Base-by-base conservation (phyloP, 768 basidiomycete genomes). In the Fibroporia radiculosa region DNA sequence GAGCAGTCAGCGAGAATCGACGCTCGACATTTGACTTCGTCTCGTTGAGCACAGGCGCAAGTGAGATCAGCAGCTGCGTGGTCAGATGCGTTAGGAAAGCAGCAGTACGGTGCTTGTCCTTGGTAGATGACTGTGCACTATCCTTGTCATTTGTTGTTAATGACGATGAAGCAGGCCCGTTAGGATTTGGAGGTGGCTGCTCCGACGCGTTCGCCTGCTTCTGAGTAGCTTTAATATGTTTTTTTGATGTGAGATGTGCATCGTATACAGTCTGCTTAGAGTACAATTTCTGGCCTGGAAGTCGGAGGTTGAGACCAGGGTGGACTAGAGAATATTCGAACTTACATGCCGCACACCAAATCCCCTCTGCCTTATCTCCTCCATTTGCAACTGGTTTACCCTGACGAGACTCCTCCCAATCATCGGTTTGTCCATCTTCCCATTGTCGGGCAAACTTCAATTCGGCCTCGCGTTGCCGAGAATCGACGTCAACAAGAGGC, bases 251-350 rank as follows among this genome's bases (percentile, higher is more conserved):
- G 41, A 98, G 64, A 61, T 98, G 96, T 2, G 93, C 93, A 50
- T 96, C 89, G 61, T 93, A 99, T 7, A 99, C 96, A 0, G 96
- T 97, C 63, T 97, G 90, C 63, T 97, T 99, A 11, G 93, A 78
- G 64, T 98, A 98, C 46, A 77, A 70, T 61, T 93, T 96, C 65
- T 97, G 92, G 62, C 93, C 93, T 97, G 19, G 20, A 24, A 28
- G 25, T 34, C 39, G 11, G 39, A 29, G 25, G 43, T 2, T 34
- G 31, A 41, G 41, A 47, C 45, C 35, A 26, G 32, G 8, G 14
- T 33, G n/a, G 45, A 16, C 40, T 35, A 38, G 38, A 37, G 12
- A 3, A 35, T 20, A 11, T 24, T 53, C 45, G 18, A 40, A 73
- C 90, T 67, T 67, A 93, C 93, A 96, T 34, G 91, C 83, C 29